phyloP scores from a whole-genome alignment of 2,329 filamentous ascomycete genomes.

The Paraphoma sp. region DNA sequence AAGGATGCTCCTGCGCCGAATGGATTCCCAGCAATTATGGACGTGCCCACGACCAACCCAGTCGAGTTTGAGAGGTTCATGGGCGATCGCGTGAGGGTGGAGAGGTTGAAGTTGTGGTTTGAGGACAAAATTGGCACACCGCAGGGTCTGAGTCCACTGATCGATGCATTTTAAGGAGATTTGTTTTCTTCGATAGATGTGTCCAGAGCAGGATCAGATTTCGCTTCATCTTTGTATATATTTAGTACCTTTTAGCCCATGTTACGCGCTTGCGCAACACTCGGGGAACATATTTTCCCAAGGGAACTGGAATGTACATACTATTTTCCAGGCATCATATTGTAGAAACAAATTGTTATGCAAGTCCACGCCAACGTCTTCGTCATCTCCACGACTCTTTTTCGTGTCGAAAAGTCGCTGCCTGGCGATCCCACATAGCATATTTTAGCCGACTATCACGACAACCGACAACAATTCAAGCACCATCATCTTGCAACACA shows the following conservation, averaged over 20 bases:
- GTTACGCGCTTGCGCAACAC: too few species aligned
- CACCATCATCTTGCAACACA: not conserved
- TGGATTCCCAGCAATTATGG: constrained; percentile 37
- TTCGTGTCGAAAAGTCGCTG: not conserved
- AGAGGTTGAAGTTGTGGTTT: constrained; percentile 52
- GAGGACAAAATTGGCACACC: constrained; percentile 53
- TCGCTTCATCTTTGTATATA: not conserved
- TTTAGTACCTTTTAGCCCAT: not conserved
- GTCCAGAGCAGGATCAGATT: too few species aligned
- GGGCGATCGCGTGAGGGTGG: constrained; percentile 50
- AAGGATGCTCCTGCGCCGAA: constrained; percentile 40
- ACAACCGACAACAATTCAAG: too few species aligned
- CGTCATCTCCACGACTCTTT: not conserved
- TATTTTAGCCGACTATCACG: not conserved
- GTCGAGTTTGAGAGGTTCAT: constrained; percentile 52
- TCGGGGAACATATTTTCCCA: too few species aligned
- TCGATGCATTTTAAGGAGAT: constrained; percentile 14
- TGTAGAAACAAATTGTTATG: not conserved
- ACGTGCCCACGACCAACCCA: constrained; percentile 46
- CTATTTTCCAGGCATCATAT: too few species aligned
- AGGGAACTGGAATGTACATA: too few species aligned
- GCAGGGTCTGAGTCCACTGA: constrained; percentile 51
- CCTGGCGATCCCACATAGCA: not conserved
- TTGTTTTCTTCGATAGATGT: not conserved
- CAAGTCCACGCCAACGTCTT: not conserved